Evolutionary conservation across 75 land plant genomes (phyloP).

Genomic region (Picea glauca): DNA sequence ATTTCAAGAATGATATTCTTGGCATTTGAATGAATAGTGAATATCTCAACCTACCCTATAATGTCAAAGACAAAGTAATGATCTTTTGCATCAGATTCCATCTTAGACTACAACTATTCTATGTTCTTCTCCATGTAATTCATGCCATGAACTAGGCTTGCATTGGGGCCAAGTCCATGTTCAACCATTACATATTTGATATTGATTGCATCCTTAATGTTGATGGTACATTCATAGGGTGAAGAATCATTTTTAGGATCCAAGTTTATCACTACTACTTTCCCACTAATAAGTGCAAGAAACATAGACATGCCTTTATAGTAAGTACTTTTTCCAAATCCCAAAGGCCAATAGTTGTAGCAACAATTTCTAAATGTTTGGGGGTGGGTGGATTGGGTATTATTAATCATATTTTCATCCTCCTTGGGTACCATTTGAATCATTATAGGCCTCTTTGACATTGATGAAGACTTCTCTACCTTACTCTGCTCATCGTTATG

Average conservation of each 20-base stretch:
- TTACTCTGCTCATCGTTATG: slow-evolving; percentile 12
- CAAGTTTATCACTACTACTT: slow-evolving; percentile 89
- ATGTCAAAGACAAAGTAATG: slow-evolving; percentile 97
- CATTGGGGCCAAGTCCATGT: slow-evolving; percentile 95
- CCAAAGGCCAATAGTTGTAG: slow-evolving; percentile 15
- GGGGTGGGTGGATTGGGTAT: slow-evolving; percentile 69
- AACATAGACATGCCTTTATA: slow-evolving; percentile 98
- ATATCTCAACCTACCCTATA: slow-evolving; percentile 97
- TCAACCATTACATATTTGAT: slow-evolving; percentile 91
- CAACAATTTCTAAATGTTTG: slow-evolving; percentile 33
- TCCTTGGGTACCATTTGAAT: slow-evolving; percentile 24
- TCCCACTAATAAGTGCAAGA: slow-evolving; percentile 88
- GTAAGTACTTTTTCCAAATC: slow-evolving; percentile 87
- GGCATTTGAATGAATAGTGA: slow-evolving; percentile 90
- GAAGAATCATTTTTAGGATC: slow-evolving; percentile 97
- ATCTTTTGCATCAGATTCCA: slow-evolving; percentile 66
- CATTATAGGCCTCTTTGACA: slow-evolving; percentile 10
- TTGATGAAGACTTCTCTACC: background rate
- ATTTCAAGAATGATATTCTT: slow-evolving; percentile 75
- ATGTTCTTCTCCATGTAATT: slow-evolving; percentile 96
- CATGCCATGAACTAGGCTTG: slow-evolving; percentile 97
- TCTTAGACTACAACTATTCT: slow-evolving; percentile 83
- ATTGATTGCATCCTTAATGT: slow-evolving; percentile 86
- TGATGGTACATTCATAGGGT: slow-evolving; percentile 95
- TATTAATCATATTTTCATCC: slow-evolving; percentile 47